These are phyloP conservation scores for Solanum paucissectum DNA, from an alignment of 257 asterid genomes.

Conservation along the genomic window DNA sequence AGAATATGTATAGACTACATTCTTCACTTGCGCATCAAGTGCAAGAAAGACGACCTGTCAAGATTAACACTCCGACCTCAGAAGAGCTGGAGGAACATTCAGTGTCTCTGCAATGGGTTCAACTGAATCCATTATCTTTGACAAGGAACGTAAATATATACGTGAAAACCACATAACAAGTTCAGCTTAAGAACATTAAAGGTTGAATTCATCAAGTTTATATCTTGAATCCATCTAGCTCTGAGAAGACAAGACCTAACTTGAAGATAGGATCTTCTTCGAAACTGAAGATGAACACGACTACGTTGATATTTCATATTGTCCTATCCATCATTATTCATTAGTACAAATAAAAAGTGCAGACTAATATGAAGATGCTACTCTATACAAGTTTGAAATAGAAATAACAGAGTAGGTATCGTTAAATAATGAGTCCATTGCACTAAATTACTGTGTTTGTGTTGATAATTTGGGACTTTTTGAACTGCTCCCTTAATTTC, in stretches of 20 bases:
- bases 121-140: neutral
- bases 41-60: conserved; percentile 79
- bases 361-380: neutral
- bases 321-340: neutral
- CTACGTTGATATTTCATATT: no score
- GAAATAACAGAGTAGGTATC: neutral
- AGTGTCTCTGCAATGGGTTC: neutral
- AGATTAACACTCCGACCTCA: conserved; percentile 12
- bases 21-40: conserved; percentile 58
- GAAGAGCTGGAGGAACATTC: neutral
- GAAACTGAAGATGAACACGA: neutral
- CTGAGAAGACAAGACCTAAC: neutral
- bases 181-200: neutral
- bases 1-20: conserved; percentile 46
- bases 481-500: neutral
- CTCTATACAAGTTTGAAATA: neutral
- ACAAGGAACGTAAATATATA: neutral
- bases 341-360: neutral
- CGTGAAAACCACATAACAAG: neutral
- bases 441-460: neutral
- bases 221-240: neutral
- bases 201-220: neutral
- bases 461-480: neutral
- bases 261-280: neutral
- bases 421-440: neutral